phyloP scores from a whole-genome alignment of 495 filamentous ascomycete genomes.

The Penicillium dipodomyicola region DNA sequence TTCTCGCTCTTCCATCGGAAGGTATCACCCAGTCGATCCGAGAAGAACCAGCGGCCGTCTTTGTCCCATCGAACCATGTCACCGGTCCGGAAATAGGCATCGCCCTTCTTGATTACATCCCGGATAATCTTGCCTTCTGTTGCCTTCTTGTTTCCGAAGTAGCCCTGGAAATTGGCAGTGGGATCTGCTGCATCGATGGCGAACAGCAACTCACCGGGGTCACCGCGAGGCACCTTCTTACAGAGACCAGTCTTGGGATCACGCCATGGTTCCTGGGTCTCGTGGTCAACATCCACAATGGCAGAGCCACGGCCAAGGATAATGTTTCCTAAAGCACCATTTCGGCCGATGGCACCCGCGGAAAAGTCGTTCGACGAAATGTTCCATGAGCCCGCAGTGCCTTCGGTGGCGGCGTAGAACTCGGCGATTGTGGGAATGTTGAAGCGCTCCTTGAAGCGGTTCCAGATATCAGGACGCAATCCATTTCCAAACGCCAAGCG shows the following conservation, averaged over 20 bases:
- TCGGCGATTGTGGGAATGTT: conserved; percentile 76
- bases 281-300: conserved; percentile 70
- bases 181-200: conserved; percentile 66
- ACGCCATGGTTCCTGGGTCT: conserved; percentile 66
- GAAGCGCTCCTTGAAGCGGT: conserved; percentile 82
- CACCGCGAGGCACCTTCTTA: conserved; percentile 53
- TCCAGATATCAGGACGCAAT: conserved; percentile 89
- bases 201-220: conserved; percentile 80
- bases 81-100: conserved; percentile 83
- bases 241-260: conserved; percentile 74
- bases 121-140: conserved; percentile 76
- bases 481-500: conserved; percentile 90
- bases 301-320: conserved; percentile 51
- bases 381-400: conserved; percentile 70
- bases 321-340: conserved; percentile 58
- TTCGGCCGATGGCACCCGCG: conserved; percentile 78
- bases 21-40: conserved; percentile 89
- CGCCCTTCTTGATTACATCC: conserved; percentile 75
- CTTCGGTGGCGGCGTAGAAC: conserved; percentile 91
- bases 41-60: conserved; percentile 79
- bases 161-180: conserved; percentile 72
- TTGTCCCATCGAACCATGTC: conserved; percentile 72
- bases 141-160: conserved; percentile 73
- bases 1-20: conserved; percentile 97
- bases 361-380: conserved; percentile 69